Percentiles rank a stretch among this genome's conserved stretches.
Evolutionary conservation across 2,329 filamentous ascomycete genomes (phyloP).

Genomic region (Bipolaris gigantea): DNA sequence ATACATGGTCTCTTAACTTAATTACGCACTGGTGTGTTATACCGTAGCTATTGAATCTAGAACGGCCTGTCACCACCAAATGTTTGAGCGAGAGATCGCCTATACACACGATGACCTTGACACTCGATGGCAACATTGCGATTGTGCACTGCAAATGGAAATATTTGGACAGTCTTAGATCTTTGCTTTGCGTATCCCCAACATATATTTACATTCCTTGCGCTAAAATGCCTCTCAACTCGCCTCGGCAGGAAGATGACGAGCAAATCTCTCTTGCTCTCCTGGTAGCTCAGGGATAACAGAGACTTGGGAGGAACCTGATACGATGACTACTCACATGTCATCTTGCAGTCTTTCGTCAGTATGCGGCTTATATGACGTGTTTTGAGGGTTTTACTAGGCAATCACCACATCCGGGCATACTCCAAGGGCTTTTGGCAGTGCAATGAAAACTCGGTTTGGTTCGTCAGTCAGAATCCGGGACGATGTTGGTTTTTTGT

Average conservation of each 20-base stretch:
- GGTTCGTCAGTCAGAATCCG: background rate
- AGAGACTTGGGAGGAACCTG: slow-evolving; percentile 2
- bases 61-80: slow-evolving; percentile 2
- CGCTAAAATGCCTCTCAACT: background rate
- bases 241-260: background rate
- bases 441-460: slow-evolving; percentile 8
- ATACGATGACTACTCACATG: slow-evolving; percentile 4
- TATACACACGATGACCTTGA: slow-evolving; percentile 7
- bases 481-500: slow-evolving; percentile 3
- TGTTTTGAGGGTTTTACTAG: background rate
- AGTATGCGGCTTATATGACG: background rate
- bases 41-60: slow-evolving; percentile 9
- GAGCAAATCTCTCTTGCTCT: slow-evolving; percentile 3
- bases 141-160: background rate
- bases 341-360: slow-evolving; percentile 1
- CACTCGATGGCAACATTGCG: background rate
- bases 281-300: slow-evolving; percentile 7
- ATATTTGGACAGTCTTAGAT: background rate
- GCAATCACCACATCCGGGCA: slow-evolving; percentile 5
- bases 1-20: slow-evolving; percentile 3
- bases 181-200: slow-evolving; percentile 9
- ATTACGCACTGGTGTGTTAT: slow-evolving; percentile 6
- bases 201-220: slow-evolving; percentile 9
- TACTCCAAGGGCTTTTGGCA: background rate
- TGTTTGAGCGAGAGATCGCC: slow-evolving; percentile 7